Evolutionary conservation across 139 green algal species (phyloP), one percentile per base, ranked within the genome.

Genomic region (Ulvella scutata): DNA sequence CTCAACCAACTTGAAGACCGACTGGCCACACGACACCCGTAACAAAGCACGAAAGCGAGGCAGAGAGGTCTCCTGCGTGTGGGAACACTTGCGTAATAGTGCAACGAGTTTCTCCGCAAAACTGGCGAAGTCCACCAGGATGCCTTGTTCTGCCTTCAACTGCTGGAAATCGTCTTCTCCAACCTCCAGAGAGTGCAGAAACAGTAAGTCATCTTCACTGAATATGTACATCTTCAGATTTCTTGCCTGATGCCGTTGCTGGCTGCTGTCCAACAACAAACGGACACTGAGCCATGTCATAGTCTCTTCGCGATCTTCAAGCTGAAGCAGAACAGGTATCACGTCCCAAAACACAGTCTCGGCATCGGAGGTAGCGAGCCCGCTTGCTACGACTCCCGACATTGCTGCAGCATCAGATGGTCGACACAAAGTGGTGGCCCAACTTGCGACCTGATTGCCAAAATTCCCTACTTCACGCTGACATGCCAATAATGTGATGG

Each of bases 91-190:
- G 76, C 92, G 83, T 77, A 98, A 82, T 78, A 98, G 79, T 33
- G 77, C 87, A 38, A 96, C 91, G 9, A 97, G 82, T 72, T 97
- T 94, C 35, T 78, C 79, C 3, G 90, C 87, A 59, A 97, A 98
- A 73, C 80, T 88, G 23, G 79, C 79, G 77, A 94, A 97, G 78
- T 98, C 92, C 4, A 98, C 92, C 2, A 96, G 82, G 67, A 98
- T 94, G 76, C 87, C 86, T 81, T 98, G 91, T 44, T 97, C 90
- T 28, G 81, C 78, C 75, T 94, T 94, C 0, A 98, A 75, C 23
- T 73, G 77, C 61, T 88, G 82, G 37, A 94, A 98, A 31, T 96
- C 90, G 61, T 96, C 89, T 83, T 97, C 93, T 29, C 74, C 89
- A 17, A 97, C 86, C 43, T 97, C 93, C 37, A 97, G 72, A 2